phyloP scores from a whole-genome alignment of 2,329 filamentous ascomycete species.

The Fusarium begoniae region DNA sequence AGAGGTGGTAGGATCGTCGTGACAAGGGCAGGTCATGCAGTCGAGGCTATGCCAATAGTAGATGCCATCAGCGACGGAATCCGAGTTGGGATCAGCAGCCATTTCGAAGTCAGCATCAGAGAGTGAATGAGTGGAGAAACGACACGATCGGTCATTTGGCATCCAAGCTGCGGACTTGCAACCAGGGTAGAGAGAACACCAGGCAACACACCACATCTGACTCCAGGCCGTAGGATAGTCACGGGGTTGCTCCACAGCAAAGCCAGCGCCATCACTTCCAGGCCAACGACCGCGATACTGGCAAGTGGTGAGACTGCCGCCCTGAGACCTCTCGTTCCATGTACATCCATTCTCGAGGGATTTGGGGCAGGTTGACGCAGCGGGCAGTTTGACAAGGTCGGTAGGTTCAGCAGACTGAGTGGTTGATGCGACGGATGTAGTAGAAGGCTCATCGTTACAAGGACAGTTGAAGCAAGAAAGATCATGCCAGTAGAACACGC shows the following conservation, averaged over 20 bases:
- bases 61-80: neutral
- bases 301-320: neutral
- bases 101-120: constrained; percentile 1
- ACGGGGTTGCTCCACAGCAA: neutral
- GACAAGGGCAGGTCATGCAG: constrained; percentile 4
- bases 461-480: constrained; percentile 9
- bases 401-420: neutral
- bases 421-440: neutral
- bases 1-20: neutral
- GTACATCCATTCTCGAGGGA: neutral
- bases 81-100: neutral
- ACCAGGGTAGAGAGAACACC: neutral
- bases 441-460: neutral
- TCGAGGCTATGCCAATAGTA: constrained; percentile 10
- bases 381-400: neutral
- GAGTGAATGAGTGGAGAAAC: neutral
- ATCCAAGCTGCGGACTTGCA: constrained; percentile 1
- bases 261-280: neutral
- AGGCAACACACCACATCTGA: constrained; percentile 9
- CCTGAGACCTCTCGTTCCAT: neutral
- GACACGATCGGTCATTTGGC: neutral
- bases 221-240: constrained; percentile 8
- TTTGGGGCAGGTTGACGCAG: constrained; percentile 3
- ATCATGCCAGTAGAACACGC: constrained; percentile 13
- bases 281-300: constrained; percentile 10